Base-by-base conservation (phyloP, 2,329 filamentous ascomycete genomes). In the Diaporthe citriasiana region DNA sequence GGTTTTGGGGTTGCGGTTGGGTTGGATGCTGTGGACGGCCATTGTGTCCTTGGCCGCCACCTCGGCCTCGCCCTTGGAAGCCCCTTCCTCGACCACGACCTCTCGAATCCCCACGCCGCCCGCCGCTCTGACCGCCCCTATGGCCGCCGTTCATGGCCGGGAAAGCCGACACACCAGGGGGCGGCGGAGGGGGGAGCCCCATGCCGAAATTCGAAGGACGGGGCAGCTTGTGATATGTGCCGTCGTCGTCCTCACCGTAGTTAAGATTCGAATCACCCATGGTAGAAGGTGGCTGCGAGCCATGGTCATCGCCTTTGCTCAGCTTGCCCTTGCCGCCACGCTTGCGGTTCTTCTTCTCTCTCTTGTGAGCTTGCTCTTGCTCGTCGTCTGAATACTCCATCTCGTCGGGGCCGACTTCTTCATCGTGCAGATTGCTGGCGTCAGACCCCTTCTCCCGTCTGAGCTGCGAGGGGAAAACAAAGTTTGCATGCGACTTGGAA, bases 301-400 rank as follows among this genome's bases (percentile, higher is more conserved):
- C 83, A 27, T 81, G 82, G 42, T 82, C 82, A 30, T 82, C 84
- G 56, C 82, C 84, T 75, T 82, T 87, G 70, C 83, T 85, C 75
- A 85, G 86, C 79, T 73, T 72, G 53, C 86, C 86, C 79, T 87
- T 90, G 71, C 85, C 86, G 74, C 80, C 83, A 27, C 87, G 85
- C 78, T 89, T 90, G 83, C 93, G 93, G 76, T 91, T 88, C 83
- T 95, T 95, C 70, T 91, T 79, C 74, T 89, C 88, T 73, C 89
- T 86, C 84, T 93, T 97, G 81, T 95, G 91, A 78, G 95, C 94
- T 10, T 93, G 93, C 83, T 99, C 97, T 78, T 94, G 93, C 83
- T 99, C 97, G 79, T 99, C 97, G 78, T 99, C 97, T 0, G 96
- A 98, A 82, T 98, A 98, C 81, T 98, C 97, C 78, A 95, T 90